Evolutionary conservation across 2,329 filamentous ascomycete genomes (phyloP), one percentile per base, ranked within the genome.

Genomic region (Calonectria fujianensis): DNA sequence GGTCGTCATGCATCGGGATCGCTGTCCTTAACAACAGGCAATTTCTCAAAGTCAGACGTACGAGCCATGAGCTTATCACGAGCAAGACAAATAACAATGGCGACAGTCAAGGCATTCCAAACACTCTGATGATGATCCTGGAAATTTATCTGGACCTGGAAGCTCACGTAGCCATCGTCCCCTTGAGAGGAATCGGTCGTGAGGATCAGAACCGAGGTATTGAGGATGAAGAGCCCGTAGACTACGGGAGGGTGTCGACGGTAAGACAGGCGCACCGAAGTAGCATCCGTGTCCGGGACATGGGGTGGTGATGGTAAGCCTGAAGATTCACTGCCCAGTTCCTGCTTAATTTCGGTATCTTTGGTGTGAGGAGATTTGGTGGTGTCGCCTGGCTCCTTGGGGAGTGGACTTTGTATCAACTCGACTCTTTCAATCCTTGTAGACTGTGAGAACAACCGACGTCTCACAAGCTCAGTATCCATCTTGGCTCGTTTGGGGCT

Each of bases 71-170:
- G 79, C 69, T 86, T 84, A 63, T 88, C 85, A 18, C 86, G 82
- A 5, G 86, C 86, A 69, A 85, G 76, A 69, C 86, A 88, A 2
- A 84, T 82, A 14, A 83, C 83, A 29, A 86, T 82, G 11, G 85
- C 87, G 13, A 87, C 69, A 5, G 87, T 88, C 48, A 88, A 76
- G 2, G 85, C 87, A 75, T 88, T 88, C 87, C 87, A 88, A 29
- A 88, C 82, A 68, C 85, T 84, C 77, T 88, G 86, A 24, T 83
- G 80, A 14, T 80, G 80, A 54, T 87, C 83, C 67, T 82, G 80
- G 57, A 88, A 87, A 59, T 86, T 81, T 29, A 84, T 79, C 59
- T 86, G 84, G n/a, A 87, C 83, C 59, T 88, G 87, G 69, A 85
- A 87, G 75, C 85, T 88, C 39, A 87, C 82, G 66, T 84, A 83